A percentile compares a stretch with the other conserved stretches of the same genome.
These are phyloP conservation scores for Hanseniaspora guilliermondii DNA, from an alignment of 805 yeast species.

Conservation along the genomic window DNA sequence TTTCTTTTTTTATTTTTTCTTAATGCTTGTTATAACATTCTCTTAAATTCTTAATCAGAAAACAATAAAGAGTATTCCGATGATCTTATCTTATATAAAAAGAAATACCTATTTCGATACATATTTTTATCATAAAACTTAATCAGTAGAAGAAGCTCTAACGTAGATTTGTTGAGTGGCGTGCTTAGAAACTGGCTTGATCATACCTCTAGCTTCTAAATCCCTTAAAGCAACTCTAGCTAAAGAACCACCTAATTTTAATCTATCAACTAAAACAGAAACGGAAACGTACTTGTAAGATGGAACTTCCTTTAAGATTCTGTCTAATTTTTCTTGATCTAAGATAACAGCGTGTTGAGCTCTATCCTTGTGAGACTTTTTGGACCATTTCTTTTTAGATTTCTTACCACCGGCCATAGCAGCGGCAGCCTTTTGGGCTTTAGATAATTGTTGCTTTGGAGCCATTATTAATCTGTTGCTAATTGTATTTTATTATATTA, in stretches of 20 bases:
- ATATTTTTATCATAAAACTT: slow-evolving; percentile 23
- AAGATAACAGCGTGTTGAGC: slow-evolving; percentile 95
- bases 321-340: slow-evolving; percentile 98
- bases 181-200: slow-evolving; percentile 88
- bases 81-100: background rate
- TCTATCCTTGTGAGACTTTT: slow-evolving; percentile 99
- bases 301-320: slow-evolving; percentile 98
- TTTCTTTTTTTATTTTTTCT: background rate
- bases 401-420: slow-evolving; percentile 99
- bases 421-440: slow-evolving; percentile 99
- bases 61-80: background rate
- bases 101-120: background rate
- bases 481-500: background rate
- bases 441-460: slow-evolving; percentile 97
- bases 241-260: slow-evolving; percentile 96
- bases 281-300: slow-evolving; percentile 97
- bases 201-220: slow-evolving; percentile 88
- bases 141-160: slow-evolving; percentile 58
- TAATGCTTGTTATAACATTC: background rate
- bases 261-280: slow-evolving; percentile 96
- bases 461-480: slow-evolving; percentile 46
- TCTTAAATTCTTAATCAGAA: background rate
- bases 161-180: slow-evolving; percentile 95
- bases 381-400: slow-evolving; percentile 99
- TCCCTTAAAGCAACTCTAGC: slow-evolving; percentile 97